Conservation (phyloP, 2,329 filamentous ascomycete species). For the Trichophyton schoenleinii region DNA sequence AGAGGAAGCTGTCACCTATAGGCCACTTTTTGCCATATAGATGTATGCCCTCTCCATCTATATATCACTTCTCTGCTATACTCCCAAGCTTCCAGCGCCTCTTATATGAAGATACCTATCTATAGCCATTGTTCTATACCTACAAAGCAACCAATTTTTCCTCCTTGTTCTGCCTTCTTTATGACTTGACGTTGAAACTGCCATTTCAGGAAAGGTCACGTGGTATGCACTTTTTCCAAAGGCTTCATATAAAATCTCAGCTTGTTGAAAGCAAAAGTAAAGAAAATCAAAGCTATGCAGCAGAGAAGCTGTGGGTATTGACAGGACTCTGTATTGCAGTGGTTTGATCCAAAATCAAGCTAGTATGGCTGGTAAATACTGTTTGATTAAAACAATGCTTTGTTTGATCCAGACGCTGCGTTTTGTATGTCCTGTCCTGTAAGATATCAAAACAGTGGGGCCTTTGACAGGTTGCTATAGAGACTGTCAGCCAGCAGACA, state of each 20-base stretch:
- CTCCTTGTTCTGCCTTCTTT: background rate
- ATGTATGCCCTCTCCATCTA: background rate
- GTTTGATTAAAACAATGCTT: conserved; percentile 5
- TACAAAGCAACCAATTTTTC: background rate
- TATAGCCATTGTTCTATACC: background rate
- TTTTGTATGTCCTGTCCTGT: background rate
- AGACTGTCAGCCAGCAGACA: background rate
- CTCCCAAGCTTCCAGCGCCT: too few relatives aligned
- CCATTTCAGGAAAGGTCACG: conserved; percentile 4
- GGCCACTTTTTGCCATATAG: too few relatives aligned
- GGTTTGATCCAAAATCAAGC: background rate
- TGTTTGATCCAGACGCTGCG: background rate
- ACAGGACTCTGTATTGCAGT: background rate
- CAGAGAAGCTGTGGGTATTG: background rate
- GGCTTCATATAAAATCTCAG: too few relatives aligned
- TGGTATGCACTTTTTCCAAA: background rate
- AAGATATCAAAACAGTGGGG: background rate
- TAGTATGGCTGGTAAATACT: background rate
- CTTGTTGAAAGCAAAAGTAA: background rate
- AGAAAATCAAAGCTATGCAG: background rate
- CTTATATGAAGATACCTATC: background rate
- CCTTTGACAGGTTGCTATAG: background rate
- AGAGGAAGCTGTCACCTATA: too few relatives aligned
- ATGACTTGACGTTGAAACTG: background rate
- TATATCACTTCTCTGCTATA: background rate